Conservation (phyloP, 176 grass and related monocot species). For the Pontederia paniculata region DNA sequence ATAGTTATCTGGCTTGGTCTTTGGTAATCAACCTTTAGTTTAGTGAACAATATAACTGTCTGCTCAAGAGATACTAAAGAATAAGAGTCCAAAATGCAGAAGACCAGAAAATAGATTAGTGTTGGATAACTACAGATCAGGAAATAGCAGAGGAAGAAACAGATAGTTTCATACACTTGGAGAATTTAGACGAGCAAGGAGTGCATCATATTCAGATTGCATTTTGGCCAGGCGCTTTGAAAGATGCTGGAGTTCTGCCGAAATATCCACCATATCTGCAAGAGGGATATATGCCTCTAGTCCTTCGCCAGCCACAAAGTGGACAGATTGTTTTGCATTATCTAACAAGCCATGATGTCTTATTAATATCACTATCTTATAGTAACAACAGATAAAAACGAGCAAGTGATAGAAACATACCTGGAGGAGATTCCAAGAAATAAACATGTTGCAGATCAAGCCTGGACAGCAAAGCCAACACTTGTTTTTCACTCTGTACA, state of each 20-base stretch:
- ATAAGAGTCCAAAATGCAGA: no score
- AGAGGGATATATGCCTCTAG: slow-evolving; percentile 86
- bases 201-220: slow-evolving; percentile 77
- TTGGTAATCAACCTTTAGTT: no score
- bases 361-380: neutral
- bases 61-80: no score
- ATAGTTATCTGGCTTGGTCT: no score
- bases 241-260: slow-evolving; percentile 68
- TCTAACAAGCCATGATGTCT: slow-evolving; percentile 17
- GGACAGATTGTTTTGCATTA: slow-evolving; percentile 83
- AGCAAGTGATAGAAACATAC: slow-evolving; percentile 14
- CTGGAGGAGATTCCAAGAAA: slow-evolving; percentile 65
- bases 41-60: no score
- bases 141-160: neutral
- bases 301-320: slow-evolving; percentile 78
- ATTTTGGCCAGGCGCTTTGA: slow-evolving; percentile 89
- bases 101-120: no score
- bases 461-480: slow-evolving; percentile 67
- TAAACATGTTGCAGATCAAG: slow-evolving; percentile 62
- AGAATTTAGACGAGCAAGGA: slow-evolving; percentile 66
- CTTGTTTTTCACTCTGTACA: slow-evolving; percentile 67
- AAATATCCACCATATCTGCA: slow-evolving; percentile 87
- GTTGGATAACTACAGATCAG: no score
- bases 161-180: slow-evolving; percentile 35
- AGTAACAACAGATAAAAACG: neutral